A percentile compares a stretch with the other conserved stretches of the same genome.
Conservation (phyloP, 192 early-diverging fungal genomes). For the Chytriomyces confervae region DNA sequence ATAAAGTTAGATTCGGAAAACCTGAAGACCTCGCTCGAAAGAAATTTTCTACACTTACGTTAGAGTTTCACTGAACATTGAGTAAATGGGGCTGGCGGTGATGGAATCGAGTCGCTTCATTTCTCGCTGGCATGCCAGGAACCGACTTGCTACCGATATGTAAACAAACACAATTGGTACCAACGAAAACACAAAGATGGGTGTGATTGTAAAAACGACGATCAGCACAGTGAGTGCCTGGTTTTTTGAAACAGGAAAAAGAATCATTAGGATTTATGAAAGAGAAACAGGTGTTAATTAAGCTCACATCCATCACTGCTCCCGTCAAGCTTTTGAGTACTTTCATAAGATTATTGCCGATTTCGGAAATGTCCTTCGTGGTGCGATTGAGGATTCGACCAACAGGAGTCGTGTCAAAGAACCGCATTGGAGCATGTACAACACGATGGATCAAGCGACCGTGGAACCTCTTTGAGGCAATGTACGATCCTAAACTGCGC, state of each 20-base stretch:
- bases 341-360: conserved; percentile 44
- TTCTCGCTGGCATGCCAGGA: conserved; percentile 79
- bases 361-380: neutral
- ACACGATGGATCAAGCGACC: neutral
- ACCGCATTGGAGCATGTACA: conserved; percentile 44
- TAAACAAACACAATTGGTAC: conserved; percentile 65
- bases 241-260: neutral
- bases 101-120: conserved; percentile 85
- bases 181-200: conserved; percentile 61
- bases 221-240: conserved; percentile 16
- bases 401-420: neutral
- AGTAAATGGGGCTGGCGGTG: conserved; percentile 74
- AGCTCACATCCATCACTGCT: neutral
- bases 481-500: neutral
- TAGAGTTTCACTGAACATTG: conserved; percentile 79
- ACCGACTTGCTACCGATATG: conserved; percentile 68
- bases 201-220: conserved; percentile 60
- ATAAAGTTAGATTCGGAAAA: neutral
- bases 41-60: conserved; percentile 24
- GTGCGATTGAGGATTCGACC: conserved; percentile 6
- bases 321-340: neutral
- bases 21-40: neutral
- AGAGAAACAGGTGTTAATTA: neutral
- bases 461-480: neutral
- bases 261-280: neutral